Evolutionary conservation across 345 rosid species (phyloP).

Genomic region (Fremontodendron californicum): DNA sequence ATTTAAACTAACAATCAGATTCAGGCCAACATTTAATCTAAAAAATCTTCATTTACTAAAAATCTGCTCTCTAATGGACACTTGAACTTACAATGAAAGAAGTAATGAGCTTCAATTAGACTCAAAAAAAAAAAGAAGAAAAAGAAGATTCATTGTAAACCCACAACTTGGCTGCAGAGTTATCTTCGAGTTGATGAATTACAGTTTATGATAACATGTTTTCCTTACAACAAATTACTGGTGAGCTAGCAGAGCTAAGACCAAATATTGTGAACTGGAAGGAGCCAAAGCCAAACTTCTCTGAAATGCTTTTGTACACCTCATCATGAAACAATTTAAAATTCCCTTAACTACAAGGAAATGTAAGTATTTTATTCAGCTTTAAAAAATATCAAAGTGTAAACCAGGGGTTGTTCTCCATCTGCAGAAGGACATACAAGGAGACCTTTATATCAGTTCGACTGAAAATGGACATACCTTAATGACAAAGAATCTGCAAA

Average conservation of each 20-base stretch:
- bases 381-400: neutral
- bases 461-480: neutral
- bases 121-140: neutral
- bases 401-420: neutral
- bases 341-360: constrained; percentile 7
- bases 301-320: neutral
- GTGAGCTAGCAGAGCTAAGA: constrained; percentile 1
- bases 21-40: neutral
- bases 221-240: constrained; percentile 9
- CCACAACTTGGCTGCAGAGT: no score
- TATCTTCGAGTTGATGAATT: neutral
- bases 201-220: constrained; percentile 2
- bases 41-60: neutral
- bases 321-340: neutral
- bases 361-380: neutral
- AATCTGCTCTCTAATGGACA: neutral
- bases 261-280: neutral
- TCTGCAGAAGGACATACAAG: constrained; percentile 21
- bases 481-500: no score
- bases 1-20: no score
- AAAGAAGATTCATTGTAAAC: neutral
- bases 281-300: neutral
- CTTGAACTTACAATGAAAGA: neutral
- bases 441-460: neutral
- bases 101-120: neutral